A percentile compares a stretch with the other conserved stretches of the same genome.
Evolutionary conservation across 1,139 yeast genomes (phyloP).

Genomic region (Pichia sp.): DNA sequence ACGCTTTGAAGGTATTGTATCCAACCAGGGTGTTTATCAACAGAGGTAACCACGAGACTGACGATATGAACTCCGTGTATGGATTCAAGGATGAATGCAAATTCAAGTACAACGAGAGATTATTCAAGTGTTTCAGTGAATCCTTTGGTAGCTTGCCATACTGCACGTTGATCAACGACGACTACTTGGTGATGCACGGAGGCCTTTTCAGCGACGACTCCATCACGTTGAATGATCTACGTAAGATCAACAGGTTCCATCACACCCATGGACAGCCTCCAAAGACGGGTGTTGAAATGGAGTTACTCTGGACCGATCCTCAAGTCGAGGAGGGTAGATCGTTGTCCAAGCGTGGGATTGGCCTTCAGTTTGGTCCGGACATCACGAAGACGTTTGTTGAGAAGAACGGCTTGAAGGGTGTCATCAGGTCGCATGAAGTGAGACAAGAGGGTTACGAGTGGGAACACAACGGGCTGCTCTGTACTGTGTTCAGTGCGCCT

Average conservation of each 20-base stretch:
- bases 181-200: conserved; percentile 90
- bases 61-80: conserved; percentile 93
- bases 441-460: conserved; percentile 84
- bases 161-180: conserved; percentile 72
- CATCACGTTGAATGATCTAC: conserved; percentile 68
- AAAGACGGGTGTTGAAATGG: conserved; percentile 91
- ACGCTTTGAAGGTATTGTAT: conserved; percentile 69
- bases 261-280: conserved; percentile 66
- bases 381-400: conserved; percentile 77
- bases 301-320: conserved; percentile 96
- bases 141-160: conserved; percentile 84
- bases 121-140: conserved; percentile 83
- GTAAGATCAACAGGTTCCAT: conserved; percentile 62
- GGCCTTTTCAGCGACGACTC: conserved; percentile 82
- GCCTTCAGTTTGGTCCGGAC: conserved; percentile 96
- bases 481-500: conserved; percentile 96
- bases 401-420: conserved; percentile 64
- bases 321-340: conserved; percentile 73
- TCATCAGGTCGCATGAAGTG: conserved; percentile 93
- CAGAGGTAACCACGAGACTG: conserved; percentile 96
- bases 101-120: conserved; percentile 75
- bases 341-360: conserved; percentile 91
- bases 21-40: conserved; percentile 75
- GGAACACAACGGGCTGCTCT: conserved; percentile 80
- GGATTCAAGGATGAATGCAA: conserved; percentile 97